Evolutionary conservation across 1,139 yeast genomes (phyloP).

Genomic region (Yamadazyma oceani): DNA sequence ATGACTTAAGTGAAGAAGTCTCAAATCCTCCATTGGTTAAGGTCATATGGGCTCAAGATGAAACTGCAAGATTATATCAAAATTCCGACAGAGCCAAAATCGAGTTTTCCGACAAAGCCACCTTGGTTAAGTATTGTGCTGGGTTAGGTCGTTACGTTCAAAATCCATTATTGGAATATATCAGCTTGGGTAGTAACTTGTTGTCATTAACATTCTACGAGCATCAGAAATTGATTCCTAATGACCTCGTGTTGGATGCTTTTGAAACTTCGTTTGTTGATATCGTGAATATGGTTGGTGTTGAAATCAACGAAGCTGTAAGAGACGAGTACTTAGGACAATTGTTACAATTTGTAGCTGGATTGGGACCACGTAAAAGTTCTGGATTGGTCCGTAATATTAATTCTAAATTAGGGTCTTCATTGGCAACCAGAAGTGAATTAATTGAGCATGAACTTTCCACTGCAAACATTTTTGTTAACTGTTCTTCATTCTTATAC

Average conservation of each 20-base stretch:
- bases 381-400: slow-evolving; percentile 82
- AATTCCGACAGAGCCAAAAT: slow-evolving; percentile 71
- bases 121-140: slow-evolving; percentile 80
- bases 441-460: slow-evolving; percentile 79
- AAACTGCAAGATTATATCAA: slow-evolving; percentile 87
- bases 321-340: slow-evolving; percentile 71
- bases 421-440: slow-evolving; percentile 68
- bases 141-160: slow-evolving; percentile 91
- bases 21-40: slow-evolving; percentile 47
- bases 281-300: slow-evolving; percentile 86
- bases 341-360: slow-evolving; percentile 75
- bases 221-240: slow-evolving; percentile 69
- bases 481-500: slow-evolving; percentile 86
- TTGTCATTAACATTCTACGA: slow-evolving; percentile 71
- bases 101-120: slow-evolving; percentile 87
- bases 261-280: slow-evolving; percentile 86
- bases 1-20: slow-evolving; percentile 35
- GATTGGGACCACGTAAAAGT: slow-evolving; percentile 95
- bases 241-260: slow-evolving; percentile 63
- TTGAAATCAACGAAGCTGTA: slow-evolving; percentile 88
- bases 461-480: slow-evolving; percentile 79
- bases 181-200: slow-evolving; percentile 74
- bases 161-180: slow-evolving; percentile 86
- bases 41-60: slow-evolving; percentile 87
- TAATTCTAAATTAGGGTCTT: slow-evolving; percentile 66